Percentiles rank a stretch among this genome's conserved stretches.
phyloP scores from a whole-genome alignment of 1,284 basidiomycete genomes.

The Pseudozyma hubeiensis region DNA sequence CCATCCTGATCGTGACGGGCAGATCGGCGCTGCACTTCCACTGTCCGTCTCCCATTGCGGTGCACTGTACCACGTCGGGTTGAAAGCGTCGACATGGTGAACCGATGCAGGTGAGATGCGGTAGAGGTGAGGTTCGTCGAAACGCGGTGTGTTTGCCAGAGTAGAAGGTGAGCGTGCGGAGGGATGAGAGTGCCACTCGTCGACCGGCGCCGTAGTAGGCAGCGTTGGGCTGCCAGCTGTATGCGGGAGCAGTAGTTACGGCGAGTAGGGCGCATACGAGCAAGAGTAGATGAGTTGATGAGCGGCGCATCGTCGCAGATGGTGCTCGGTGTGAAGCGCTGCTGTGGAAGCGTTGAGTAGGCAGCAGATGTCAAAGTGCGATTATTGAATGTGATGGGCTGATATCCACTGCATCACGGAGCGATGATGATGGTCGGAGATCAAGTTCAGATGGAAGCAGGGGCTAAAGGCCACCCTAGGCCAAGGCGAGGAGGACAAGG shows the following conservation, averaged over 20 bases:
- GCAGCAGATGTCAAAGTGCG: no score
- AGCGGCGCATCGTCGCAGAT: not conserved
- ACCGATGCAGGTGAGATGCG: constrained; percentile 84
- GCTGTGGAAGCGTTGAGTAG: no score
- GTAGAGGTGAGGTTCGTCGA: constrained; percentile 77
- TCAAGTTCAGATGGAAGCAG: not conserved
- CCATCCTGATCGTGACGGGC: constrained; percentile 81
- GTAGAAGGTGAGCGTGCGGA: constrained; percentile 84
- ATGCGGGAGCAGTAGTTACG: not conserved
- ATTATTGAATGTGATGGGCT: no score
- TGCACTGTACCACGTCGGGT: constrained; percentile 87
- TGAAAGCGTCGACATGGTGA: constrained; percentile 79
- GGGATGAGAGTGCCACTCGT: constrained; percentile 62
- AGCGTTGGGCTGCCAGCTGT: constrained; percentile 17
- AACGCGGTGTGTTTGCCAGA: constrained; percentile 76
- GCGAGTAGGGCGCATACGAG: not conserved
- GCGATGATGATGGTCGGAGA: no score
- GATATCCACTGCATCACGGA: no score
- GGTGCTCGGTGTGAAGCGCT: no score
- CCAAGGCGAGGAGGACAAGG: not conserved
- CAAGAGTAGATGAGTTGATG: not conserved
- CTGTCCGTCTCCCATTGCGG: constrained; percentile 76
- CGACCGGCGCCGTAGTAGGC: constrained; percentile 37
- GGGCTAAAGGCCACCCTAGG: not conserved
- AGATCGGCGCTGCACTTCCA: constrained; percentile 85